Base-by-base conservation (phyloP, 495 filamentous ascomycete genomes). In the Aspergillus saccharolyticus region DNA sequence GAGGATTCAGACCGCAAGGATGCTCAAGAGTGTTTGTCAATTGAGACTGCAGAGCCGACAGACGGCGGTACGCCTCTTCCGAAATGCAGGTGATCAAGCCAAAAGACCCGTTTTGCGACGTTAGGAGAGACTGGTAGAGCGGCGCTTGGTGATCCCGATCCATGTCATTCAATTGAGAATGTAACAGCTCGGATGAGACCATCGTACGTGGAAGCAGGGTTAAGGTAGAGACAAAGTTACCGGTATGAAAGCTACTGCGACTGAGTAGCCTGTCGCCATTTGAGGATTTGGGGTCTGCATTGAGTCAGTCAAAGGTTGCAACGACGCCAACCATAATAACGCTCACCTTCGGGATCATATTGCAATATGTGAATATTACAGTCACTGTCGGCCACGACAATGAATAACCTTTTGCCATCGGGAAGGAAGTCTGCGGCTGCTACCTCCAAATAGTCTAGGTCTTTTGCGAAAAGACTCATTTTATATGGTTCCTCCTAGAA, bases 391-490 rank as follows among this genome's bases (percentile, higher is more conserved):
- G 87, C 85, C 42, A 89, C 86, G 8, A 96, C 77, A 55, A 97
- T 85, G 67, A 85, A 89, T 14, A 99, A 78, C 57, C 89, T 86
- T 52, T 87, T 85, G 14, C 89, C 91, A 62, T 91, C 85, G 0
- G 95, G 94, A 4, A 97, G 76, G 70, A 99, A 94, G 53, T 96
- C 92, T 8, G 89, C 89, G 10, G 85, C 81, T 20, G 94, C 70
- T 14, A 94, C 85, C 68, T 95, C 90, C 55, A 96, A 73, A 46
- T 82, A 82, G 39, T 83, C 81, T 1, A 85, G 80, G 63, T 86
- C 86, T 70, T 96, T 96, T 45, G 91, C 91, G 66, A 97, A 93
- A n/a, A 96, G 77, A 15, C 86, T 86, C 85, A 98, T 91, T 66
- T 87, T 90, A 66, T 97, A 97, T 0, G 94, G 94, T 61, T 97